Evolutionary conservation across 805 yeast species (phyloP).

Genomic region (Yarrowia hollandica): DNA sequence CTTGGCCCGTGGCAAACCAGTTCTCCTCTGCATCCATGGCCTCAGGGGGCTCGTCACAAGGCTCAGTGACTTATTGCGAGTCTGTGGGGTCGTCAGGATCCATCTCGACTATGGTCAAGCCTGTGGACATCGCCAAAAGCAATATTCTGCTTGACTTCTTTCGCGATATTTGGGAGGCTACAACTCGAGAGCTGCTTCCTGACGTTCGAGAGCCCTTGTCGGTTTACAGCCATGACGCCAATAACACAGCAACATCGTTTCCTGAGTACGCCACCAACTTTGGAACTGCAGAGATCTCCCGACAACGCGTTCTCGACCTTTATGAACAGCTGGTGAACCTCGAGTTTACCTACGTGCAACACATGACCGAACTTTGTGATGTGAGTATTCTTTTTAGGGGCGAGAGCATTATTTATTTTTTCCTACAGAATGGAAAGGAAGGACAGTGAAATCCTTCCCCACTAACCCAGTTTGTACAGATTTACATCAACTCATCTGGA

Average conservation of each 20-base stretch:
- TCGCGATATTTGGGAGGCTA: conserved; percentile 1
- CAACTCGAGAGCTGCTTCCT: background rate
- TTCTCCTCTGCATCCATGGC: background rate
- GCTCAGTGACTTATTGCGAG: background rate
- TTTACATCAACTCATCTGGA: conserved; percentile 15
- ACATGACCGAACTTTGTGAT: conserved; percentile 5
- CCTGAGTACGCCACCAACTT: background rate
- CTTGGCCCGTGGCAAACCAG: background rate
- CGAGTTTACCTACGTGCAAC: conserved; percentile 14
- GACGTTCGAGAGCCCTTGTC: conserved; percentile 3
- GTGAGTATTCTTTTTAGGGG: conserved; percentile 1
- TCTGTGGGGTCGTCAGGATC: background rate
- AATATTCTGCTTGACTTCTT: conserved; percentile 2
- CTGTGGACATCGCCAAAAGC: conserved; percentile 2
- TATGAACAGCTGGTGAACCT: conserved; percentile 19
- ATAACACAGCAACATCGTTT: background rate
- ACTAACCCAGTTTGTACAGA: conserved; percentile 25
- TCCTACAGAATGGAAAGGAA: conserved; percentile 4
- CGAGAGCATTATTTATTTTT: background rate
- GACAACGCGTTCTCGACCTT: conserved; percentile 5
- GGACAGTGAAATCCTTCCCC: background rate
- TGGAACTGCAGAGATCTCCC: background rate
- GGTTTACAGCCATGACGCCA: background rate
- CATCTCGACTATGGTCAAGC: background rate
- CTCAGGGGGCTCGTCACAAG: background rate